Base-by-base conservation (phyloP, 495 filamentous ascomycete genomes). In the Aspergillus sclerotiicarbonarius region DNA sequence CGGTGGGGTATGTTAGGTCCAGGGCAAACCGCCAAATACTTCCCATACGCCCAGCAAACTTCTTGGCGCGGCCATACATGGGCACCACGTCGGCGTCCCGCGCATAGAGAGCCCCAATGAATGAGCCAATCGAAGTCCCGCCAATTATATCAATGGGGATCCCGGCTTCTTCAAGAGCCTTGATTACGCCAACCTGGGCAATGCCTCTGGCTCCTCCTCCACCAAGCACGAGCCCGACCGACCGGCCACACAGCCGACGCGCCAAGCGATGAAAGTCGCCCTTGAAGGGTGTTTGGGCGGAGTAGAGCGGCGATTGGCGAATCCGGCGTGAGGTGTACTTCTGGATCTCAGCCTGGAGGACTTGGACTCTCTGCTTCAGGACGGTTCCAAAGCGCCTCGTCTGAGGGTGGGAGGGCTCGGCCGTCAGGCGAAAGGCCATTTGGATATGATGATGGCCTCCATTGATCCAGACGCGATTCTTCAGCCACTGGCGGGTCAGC, bases 371-470 rank as follows among this genome's bases (percentile, higher is more conserved):
- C 59, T 97, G 90, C 64, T 96, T 97, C 35, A 98, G 70, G 2
- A 87, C 91, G n/a, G 85, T 87, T 0, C 91, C 91, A 46, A 92
- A 88, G 20, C 88, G 87, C 59, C 89, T 90, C 8, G 82, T 77
- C 20, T 87, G 89, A 0, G 90, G 83, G 61, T 95, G 86, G 0
- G 90, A 84, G 16, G 91, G 87, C 60, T 93, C 87, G 6, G 86
- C 74, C 29, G 87, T 86, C n/a, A 87, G 81, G 35, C 87, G 86
- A 72, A 92, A 95, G 1, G 89, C 80, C 94, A 98, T 97, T 67
- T 98, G 94, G 21, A 98, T 89, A 64, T 98, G 94, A 67, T 96
- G 93, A 70, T 98, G 95, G 39, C 94, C 91, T n/a, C 94, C 94
- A 64, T 97, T 98, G 63, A 98, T 91, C 94, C 94, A 98, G 54